Base-by-base conservation (phyloP, 2,329 filamentous ascomycete species). In the Exophiala dermatitidis region DNA sequence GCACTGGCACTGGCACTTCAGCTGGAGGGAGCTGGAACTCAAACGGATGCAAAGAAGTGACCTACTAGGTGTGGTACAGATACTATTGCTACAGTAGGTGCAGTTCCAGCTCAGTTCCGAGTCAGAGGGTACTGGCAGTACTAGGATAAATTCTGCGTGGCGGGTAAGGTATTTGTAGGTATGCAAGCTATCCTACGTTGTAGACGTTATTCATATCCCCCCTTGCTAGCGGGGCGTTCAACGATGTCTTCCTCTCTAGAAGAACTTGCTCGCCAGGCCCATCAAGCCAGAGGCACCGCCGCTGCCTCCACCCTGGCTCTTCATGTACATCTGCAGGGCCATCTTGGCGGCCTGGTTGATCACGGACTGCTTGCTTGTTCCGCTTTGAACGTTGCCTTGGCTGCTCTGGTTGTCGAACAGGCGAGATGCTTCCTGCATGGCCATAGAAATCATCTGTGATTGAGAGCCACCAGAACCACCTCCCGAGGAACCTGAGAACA, bases 301-400 rank as follows among this genome's bases (percentile, higher is more conserved):
- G 19, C 70, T 64, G n/a, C 72, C 68, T 34, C 75, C 72, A 59
- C 78, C 78, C 67, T 89, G 78, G 63, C 79, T 82, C 80, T 95
- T 90, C 75, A 94, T 73, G 70, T 90, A 95, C 81, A 95, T 86
- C 79, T 95, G 90, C 63, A 95, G 70, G 2, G 90, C 90, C 79
- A 88, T 85, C 77, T 95, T 84, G 1, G 83, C 90, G 2, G 90
- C 90, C 68, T 83, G 76, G 67, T 86, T 82, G 44, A 96, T 75
- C 46, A 83, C 88, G 45, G 82, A 83, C 71, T 95, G 82, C 79
- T 95, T 95, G 71, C 81, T 86, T 3, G 85, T 80, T 29, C 78
- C 55, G 70, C 74, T 65, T 62, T 78, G 74, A 56, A 76, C 76
- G 60, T 78, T 79, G 19, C 80, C 82, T 64, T 74, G 69, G 8